Evolutionary conservation across 495 filamentous ascomycete species (phyloP), one percentile per base, ranked within the genome.

Genomic region (Mytilinidion resinicola): DNA sequence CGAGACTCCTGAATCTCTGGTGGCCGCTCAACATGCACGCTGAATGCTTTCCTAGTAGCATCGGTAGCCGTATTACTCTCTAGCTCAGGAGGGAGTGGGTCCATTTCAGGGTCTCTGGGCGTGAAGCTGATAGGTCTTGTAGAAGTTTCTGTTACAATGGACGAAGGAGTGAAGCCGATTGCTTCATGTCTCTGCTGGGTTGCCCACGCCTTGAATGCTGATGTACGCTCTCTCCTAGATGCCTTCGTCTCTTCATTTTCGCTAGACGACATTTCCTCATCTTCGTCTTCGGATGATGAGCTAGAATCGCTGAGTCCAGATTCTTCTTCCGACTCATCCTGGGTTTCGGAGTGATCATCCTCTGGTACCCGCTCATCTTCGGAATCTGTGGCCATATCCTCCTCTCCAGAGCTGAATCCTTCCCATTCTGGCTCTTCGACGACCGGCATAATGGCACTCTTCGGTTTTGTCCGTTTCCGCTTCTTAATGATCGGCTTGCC

Each of bases 191-290:
- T 82, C 69, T 91, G 87, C 61, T 88, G 83, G 30, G 83, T 82
- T 12, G 95, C 93, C 93, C 93, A 98, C 11, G 83, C 78, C 72
- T 96, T 96, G 78, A 98, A 98, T n/a, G 91, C 90, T 19, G 85
- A 73, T 69, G 79, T 66, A 59, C 78, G 65, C 70, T 74, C 55
- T 63, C 71, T 66, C 52, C 61, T 64, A n/a, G 59, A 56, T 12
- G 57, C 53, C 25, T 70, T 63, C 2, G 48, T 30, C 9, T 60
- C 62, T 34, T 62, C 52, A 37, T 59, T 63, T 10, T 36, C 14
- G 36, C 63, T 66, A 17, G 67, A 69, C 0, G 46, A 33, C 4
- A 12, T 12, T 15, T 68, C 64, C 56, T 63, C 64, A 9, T 64
- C 58, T 17, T 61, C 62, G 14, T 20, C 25, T 17, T 41, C 56